A percentile compares a stretch with the other conserved stretches of the same genome.
These are phyloP conservation scores for Arxiozyma heterogenica DNA, from an alignment of 1,139 yeast genomes.

Conservation along the genomic window DNA sequence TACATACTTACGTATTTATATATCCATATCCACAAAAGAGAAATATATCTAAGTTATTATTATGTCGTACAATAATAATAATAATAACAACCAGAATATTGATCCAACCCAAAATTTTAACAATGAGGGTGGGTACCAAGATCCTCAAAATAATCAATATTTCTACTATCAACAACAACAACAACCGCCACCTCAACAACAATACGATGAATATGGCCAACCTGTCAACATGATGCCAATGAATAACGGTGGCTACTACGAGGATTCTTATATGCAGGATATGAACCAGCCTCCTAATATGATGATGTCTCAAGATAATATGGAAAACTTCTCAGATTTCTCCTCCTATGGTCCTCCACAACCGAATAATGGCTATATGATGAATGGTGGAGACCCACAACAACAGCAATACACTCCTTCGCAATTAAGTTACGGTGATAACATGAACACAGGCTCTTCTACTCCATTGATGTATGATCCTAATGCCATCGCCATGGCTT, in stretches of 20 bases:
- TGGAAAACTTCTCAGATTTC: slow-evolving; percentile 73
- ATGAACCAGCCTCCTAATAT: slow-evolving; percentile 31
- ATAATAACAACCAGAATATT: background rate
- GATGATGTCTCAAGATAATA: slow-evolving; percentile 29
- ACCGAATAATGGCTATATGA: slow-evolving; percentile 23
- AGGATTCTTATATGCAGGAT: slow-evolving; percentile 37
- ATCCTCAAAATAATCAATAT: background rate
- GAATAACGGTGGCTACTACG: slow-evolving; percentile 32
- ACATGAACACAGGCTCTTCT: slow-evolving; percentile 66
- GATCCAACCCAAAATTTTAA: background rate
- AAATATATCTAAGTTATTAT: background rate
- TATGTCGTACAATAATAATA: slow-evolving; percentile 3
- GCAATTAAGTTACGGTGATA: slow-evolving; percentile 71
- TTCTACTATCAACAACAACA: slow-evolving; percentile 3
- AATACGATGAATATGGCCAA: slow-evolving; percentile 28
- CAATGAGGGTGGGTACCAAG: background rate
- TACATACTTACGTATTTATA: background rate
- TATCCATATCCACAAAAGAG: background rate
- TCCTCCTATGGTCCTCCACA: slow-evolving; percentile 55
- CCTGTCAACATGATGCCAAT: slow-evolving; percentile 38
- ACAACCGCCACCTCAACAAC: slow-evolving; percentile 9
- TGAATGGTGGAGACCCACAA: slow-evolving; percentile 1
- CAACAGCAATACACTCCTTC: slow-evolving; percentile 69
- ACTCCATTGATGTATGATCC: slow-evolving; percentile 83
- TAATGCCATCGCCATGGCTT: slow-evolving; percentile 45